These are phyloP conservation scores for Mycotypha africana DNA, from an alignment of 371 early-diverging fungal genomes.

Conservation along the genomic window DNA sequence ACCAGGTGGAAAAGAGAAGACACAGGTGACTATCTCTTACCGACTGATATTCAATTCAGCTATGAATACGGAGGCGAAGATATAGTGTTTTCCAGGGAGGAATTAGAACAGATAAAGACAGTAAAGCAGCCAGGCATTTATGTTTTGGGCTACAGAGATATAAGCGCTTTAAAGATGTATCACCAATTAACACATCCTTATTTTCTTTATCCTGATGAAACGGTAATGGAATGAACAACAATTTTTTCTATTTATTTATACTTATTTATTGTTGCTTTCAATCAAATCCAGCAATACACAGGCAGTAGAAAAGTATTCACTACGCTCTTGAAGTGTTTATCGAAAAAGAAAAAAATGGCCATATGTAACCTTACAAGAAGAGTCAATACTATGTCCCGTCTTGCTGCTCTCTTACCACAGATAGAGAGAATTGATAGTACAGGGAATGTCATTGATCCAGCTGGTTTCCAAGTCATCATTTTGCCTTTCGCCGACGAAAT, in stretches of 20 bases:
- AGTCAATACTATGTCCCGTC: slow-evolving; percentile 1
- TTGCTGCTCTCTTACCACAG: slow-evolving; percentile 15
- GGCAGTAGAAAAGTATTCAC: slow-evolving; percentile 4
- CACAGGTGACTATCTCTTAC: slow-evolving; percentile 42
- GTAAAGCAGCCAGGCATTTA: slow-evolving; percentile 52
- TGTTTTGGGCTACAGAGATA: slow-evolving; percentile 63
- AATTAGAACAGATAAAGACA: slow-evolving; percentile 37
- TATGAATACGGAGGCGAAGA: slow-evolving; percentile 56
- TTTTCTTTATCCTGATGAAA: slow-evolving; percentile 77
- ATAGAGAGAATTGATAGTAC: slow-evolving; percentile 27
- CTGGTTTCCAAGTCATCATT: slow-evolving; percentile 57
- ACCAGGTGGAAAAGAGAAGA: slow-evolving; percentile 59
- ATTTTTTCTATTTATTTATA: not conserved
- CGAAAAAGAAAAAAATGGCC: slow-evolving; percentile 4
- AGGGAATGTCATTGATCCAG: slow-evolving; percentile 40
- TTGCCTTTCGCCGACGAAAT: slow-evolving; percentile 73
- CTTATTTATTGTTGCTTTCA: not conserved
- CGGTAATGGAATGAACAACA: slow-evolving; percentile 28
- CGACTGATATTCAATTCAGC: slow-evolving; percentile 51
- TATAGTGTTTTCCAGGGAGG: slow-evolving; percentile 56
- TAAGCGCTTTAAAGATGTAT: slow-evolving; percentile 26
- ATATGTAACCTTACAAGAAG: slow-evolving; percentile 12
- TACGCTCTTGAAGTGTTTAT: slow-evolving; percentile 1
- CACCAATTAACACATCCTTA: slow-evolving; percentile 58
- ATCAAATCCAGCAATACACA: slow-evolving; percentile 6